Evolutionary conservation across 2,329 filamentous ascomycete species (phyloP).

Genomic region (Alternaria sp.): DNA sequence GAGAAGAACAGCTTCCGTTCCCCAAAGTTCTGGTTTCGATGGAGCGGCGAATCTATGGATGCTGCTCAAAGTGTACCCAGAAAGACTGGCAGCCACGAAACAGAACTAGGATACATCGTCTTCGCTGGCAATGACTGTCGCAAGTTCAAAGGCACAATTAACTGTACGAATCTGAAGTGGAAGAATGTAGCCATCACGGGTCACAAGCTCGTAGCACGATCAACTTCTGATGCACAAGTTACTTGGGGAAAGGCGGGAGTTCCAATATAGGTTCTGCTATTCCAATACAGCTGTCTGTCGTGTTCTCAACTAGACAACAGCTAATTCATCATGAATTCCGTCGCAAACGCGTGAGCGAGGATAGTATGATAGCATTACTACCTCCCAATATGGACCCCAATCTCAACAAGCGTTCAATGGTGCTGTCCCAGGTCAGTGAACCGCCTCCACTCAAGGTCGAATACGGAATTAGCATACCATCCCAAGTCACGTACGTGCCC

Average conservation of each 20-base stretch:
- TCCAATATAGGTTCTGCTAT: neutral
- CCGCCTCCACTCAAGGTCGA: neutral
- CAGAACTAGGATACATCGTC: slow-evolving; percentile 31
- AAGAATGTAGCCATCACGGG: slow-evolving; percentile 30
- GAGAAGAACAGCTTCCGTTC: slow-evolving; percentile 40
- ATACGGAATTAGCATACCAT: neutral
- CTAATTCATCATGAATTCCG: too few relatives aligned
- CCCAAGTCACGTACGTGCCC: slow-evolving; percentile 1
- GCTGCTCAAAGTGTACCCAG: neutral
- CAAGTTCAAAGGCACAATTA: slow-evolving; percentile 37
- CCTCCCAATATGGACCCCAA: neutral
- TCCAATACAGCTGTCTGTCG: neutral
- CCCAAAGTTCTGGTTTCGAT: slow-evolving; percentile 39
- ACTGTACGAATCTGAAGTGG: slow-evolving; percentile 27
- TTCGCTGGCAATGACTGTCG: slow-evolving; percentile 33
- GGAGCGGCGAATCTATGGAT: slow-evolving; percentile 21
- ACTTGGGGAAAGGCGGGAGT: slow-evolving; percentile 16
- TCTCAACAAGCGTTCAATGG: neutral
- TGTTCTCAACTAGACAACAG: too few relatives aligned
- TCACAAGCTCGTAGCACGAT: slow-evolving; percentile 25
- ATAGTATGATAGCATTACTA: neutral
- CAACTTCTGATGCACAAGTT: slow-evolving; percentile 26
- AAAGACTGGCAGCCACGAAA: slow-evolving; percentile 1
- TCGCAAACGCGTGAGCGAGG: too few relatives aligned
- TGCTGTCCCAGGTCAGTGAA: neutral